Base-by-base conservation (phyloP, 495 filamentous ascomycete genomes). In the Astrothelium macrocarpum region DNA sequence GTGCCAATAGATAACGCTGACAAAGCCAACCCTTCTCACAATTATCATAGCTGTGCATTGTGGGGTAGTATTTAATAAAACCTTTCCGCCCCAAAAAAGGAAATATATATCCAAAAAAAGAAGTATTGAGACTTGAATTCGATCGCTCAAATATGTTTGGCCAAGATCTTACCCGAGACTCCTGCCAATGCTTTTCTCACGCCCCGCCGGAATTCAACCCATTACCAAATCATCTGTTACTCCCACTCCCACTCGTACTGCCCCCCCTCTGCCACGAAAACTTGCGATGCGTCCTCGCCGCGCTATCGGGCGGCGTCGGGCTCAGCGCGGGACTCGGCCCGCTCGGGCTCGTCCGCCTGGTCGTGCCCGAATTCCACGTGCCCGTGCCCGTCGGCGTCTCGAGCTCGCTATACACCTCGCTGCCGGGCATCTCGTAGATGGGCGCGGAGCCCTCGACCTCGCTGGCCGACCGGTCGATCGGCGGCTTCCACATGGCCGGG, bases 351-450 rank as follows among this genome's bases (percentile, higher is more conserved):
- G n/a, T 43, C 20, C 45, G 9, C 28, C 45, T 7, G 45, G 11
- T 59, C 53, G 20, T 53, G 29, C 16, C 23, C 49, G 49, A 28
- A 56, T 56, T 56, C 49, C 49, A 56, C 49, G 49, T 56, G 25
- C 49, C 49, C 49, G 49, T 56, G 23, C 49, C 49, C 49, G 49
- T 28, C 49, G 49, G 49, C 49, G 49, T 61, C 65, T 43, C 49
- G 10, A 62, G 60, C 66, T 65, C 62, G 26, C 65, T 64, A 18
- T 68, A 64, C 64, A 63, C 66, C 32, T 68, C 66, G 49, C 36
- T 53, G 10, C 66, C 66, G n/a, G 46, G 60, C 66, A 68, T 68
- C 61, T 68, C 66, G 36, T 56, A 68, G 26, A 68, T 34, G 1
- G 36, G 63, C 2, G 49, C 49, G 23, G 59, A 62, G 1, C 66